A percentile compares a stretch with the other conserved stretches of the same genome.
Conservation (phyloP, 2,329 filamentous ascomycete species). For the Sclerotiophoma versabilis region DNA sequence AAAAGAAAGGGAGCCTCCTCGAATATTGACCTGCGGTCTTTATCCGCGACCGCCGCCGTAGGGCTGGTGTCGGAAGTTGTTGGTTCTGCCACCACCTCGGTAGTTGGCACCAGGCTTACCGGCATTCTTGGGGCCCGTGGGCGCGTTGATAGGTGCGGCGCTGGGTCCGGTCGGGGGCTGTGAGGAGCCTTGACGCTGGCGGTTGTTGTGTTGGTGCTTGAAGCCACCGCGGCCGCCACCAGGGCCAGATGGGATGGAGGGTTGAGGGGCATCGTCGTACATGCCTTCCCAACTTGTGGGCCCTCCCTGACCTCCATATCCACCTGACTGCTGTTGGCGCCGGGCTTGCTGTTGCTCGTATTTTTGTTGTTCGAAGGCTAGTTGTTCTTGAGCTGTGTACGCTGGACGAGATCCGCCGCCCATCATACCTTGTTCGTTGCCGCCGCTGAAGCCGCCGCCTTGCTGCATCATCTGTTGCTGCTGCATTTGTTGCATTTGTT, state of each 20-base stretch:
- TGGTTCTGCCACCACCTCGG: slow-evolving; percentile 74
- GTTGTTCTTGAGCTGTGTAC: slow-evolving; percentile 75
- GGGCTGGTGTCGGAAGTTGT: slow-evolving; percentile 42
- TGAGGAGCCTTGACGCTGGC: slow-evolving; percentile 47
- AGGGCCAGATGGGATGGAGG: slow-evolving; percentile 66
- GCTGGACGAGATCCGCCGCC: slow-evolving; percentile 54
- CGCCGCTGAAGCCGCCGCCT: slow-evolving; percentile 51
- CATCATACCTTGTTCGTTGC: slow-evolving; percentile 57
- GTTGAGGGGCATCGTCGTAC: slow-evolving; percentile 95
- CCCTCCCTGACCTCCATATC: slow-evolving; percentile 63
- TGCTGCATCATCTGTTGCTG: slow-evolving; percentile 56
- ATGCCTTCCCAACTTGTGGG: slow-evolving; percentile 96
- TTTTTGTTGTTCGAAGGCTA: slow-evolving; percentile 79
- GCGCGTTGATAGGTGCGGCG: slow-evolving; percentile 75
- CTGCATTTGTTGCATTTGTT: slow-evolving; percentile 65
- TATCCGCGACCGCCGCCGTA: slow-evolving; percentile 38
- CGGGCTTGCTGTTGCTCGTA: slow-evolving; percentile 73
- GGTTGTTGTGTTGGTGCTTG: slow-evolving; percentile 41
- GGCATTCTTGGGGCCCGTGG: slow-evolving; percentile 95
- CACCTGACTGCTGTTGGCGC: slow-evolving; percentile 56
- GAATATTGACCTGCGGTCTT: neutral
- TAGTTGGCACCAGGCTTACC: slow-evolving; percentile 92
- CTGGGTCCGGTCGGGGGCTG: slow-evolving; percentile 51
- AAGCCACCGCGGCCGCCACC: slow-evolving; percentile 50
- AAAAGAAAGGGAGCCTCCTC: neutral